Evolutionary conservation across 2,329 filamentous ascomycete genomes (phyloP).

Genomic region (Aspergillus glaucus): DNA sequence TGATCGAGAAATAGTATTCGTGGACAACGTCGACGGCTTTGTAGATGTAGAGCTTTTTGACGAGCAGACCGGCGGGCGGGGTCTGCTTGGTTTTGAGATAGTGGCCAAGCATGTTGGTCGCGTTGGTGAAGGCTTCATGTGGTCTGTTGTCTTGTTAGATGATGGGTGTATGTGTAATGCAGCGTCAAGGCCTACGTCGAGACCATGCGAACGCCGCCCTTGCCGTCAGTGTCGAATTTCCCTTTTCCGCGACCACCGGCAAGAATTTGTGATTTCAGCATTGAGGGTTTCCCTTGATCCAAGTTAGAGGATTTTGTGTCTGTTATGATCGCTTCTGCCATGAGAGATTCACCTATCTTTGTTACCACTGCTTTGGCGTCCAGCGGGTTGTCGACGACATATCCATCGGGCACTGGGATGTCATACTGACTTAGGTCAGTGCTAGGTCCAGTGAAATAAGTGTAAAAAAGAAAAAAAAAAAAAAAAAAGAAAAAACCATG

Average conservation of each 20-base stretch:
- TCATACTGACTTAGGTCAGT: constrained; percentile 14
- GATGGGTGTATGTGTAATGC: not conserved
- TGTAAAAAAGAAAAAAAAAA: too few relatives aligned
- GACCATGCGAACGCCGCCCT: constrained; percentile 24
- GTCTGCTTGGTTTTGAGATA: constrained; percentile 26
- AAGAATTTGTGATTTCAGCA: constrained; percentile 28
- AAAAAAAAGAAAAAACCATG: not conserved
- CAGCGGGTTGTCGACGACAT: constrained; percentile 16
- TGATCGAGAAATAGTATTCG: constrained; percentile 39
- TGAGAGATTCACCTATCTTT: constrained; percentile 13
- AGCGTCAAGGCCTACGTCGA: constrained; percentile 11
- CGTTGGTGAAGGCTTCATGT: constrained; percentile 19
- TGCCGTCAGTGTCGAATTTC: constrained; percentile 20
- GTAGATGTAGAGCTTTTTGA: constrained; percentile 33
- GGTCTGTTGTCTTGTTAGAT: constrained; percentile 10
- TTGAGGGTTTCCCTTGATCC: constrained; percentile 17
- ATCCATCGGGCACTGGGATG: constrained; percentile 21
- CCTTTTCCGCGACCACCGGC: constrained; percentile 28
- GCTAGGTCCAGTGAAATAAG: not conserved
- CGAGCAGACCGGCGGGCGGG: constrained; percentile 16
- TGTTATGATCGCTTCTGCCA: not conserved
- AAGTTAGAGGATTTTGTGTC: not conserved
- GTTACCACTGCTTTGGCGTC: constrained; percentile 20
- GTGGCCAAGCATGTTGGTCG: constrained; percentile 24
- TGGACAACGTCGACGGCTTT: constrained; percentile 24